Conservation (phyloP, 495 filamentous ascomycete species). For the Antarctomyces pellizariae region DNA sequence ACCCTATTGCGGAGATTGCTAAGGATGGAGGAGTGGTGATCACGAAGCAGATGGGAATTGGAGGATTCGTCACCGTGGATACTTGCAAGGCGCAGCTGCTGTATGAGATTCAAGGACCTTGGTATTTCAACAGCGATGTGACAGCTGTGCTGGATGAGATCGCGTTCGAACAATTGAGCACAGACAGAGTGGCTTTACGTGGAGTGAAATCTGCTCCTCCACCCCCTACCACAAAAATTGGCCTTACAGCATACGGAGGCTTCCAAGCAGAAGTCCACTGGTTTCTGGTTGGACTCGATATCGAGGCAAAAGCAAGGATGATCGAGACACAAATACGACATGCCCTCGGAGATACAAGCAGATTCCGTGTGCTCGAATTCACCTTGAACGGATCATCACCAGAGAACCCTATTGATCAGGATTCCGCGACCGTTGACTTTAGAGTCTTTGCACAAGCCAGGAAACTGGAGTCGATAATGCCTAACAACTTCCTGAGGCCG, state of each 20-base stretch:
- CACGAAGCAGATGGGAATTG: slow-evolving; percentile 7
- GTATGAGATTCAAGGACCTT: slow-evolving; percentile 36
- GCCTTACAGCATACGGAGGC: slow-evolving; percentile 22
- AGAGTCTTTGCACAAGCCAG: slow-evolving; percentile 14
- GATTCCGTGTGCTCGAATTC: slow-evolving; percentile 10
- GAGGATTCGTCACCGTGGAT: slow-evolving; percentile 19
- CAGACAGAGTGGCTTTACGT: slow-evolving; percentile 20
- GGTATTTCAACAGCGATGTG: slow-evolving; percentile 35
- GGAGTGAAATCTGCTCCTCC: slow-evolving; percentile 22
- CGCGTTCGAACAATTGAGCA: slow-evolving; percentile 20
- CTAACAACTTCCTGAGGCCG: slow-evolving; percentile 16
- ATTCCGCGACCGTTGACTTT: slow-evolving; percentile 18
- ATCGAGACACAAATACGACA: slow-evolving; percentile 4
- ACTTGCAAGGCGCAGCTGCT: slow-evolving; percentile 30
- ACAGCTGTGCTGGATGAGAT: slow-evolving; percentile 25
- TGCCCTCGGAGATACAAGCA: not conserved
- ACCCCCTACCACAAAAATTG: slow-evolving; percentile 30
- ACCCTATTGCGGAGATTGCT: slow-evolving; percentile 33
- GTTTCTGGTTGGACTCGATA: slow-evolving; percentile 9
- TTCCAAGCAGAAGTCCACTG: slow-evolving; percentile 19
- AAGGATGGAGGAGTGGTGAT: slow-evolving; percentile 21
- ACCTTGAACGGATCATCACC: slow-evolving; percentile 12
- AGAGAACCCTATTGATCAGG: slow-evolving; percentile 13
- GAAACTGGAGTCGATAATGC: slow-evolving; percentile 5
- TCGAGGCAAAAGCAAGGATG: slow-evolving; percentile 8